Evolutionary conservation across 345 rosid genomes (phyloP), one percentile per base, ranked within the genome.

Genomic region (Gossypium rotundifolium): DNA sequence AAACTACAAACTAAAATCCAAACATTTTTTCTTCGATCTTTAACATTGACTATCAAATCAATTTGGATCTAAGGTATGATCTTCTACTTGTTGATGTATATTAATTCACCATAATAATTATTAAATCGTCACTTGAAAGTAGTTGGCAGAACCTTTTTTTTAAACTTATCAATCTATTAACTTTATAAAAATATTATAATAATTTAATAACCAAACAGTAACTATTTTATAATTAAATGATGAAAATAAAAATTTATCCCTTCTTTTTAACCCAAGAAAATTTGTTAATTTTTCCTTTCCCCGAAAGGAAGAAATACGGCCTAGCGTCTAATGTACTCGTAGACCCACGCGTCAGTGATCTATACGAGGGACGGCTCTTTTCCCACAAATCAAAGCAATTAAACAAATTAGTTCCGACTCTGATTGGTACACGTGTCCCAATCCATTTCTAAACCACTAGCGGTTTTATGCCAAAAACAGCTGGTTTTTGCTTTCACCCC

Each of bases 331-430:
- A 17, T 11, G 58, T 5, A 49, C n/a, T 1, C 22, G 16, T 13
- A 49, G 53, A 17, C 9, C 20, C 70, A 70, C 79, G 79, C 68
- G 79, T 76, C 79, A 17, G 22, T 70, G n/a, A 69, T 70, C 79
- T 70, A 76, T 70, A 60, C 64, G 79, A 16, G 22, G 18, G 69
- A 70, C 61, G 78, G 49, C 73, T 16, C 69, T 59, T 40, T 59
- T 46, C 60, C 44, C 69, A 74, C 14, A 51, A 13, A 62, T 25
- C 63, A 48, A 51, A 38, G 49, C 42, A 0, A 70, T 48, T 38
- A 48, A 76, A 70, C 16, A 76, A 59, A 27, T 60, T 16, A 16
- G 38, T 18, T 25, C 1, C 45, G 18, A 9, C 1, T 60, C 13
- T 61, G 42, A 62, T 59, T 76, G 74, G 79, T 11, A 70, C 79